A percentile compares a stretch with the other conserved stretches of the same genome.
Evolutionary conservation across 116 monocot genomes (phyloP).

Genomic region (Phalaenopsis hybrid): DNA sequence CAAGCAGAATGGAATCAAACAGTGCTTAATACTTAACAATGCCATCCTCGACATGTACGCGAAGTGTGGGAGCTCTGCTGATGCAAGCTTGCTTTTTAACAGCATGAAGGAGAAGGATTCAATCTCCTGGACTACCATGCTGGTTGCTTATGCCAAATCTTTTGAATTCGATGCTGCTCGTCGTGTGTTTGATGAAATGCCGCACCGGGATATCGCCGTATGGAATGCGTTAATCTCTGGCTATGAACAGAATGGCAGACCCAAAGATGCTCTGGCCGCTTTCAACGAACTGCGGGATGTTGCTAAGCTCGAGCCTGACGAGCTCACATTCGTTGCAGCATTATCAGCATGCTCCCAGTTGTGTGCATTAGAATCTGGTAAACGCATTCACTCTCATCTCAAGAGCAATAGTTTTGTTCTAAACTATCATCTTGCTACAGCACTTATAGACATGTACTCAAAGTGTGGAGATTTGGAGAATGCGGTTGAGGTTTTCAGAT

Average conservation of each 20-base stretch:
- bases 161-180: constrained; percentile 22
- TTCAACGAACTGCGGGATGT: constrained; percentile 14
- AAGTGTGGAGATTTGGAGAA: constrained; percentile 32
- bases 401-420: constrained; percentile 5
- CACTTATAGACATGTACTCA: constrained; percentile 37
- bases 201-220: constrained; percentile 20
- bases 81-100: constrained; percentile 28
- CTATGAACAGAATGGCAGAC: constrained; percentile 22
- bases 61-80: constrained; percentile 31
- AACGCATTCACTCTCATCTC: constrained; percentile 20
- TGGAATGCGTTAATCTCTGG: constrained; percentile 44
- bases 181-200: constrained; percentile 20
- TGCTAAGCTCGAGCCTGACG: constrained; percentile 13
- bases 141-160: constrained; percentile 23
- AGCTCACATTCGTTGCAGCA: constrained; percentile 17
- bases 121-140: constrained; percentile 48
- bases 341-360: constrained; percentile 25
- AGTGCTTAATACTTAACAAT: constrained; percentile 31
- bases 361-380: constrained; percentile 16
- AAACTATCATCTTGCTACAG: constrained; percentile 22
- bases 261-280: constrained; percentile 20
- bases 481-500: constrained; percentile 14
- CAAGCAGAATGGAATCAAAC: not conserved
- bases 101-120: constrained; percentile 34
- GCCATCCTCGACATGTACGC: constrained; percentile 41